Evolutionary conservation across 805 yeast genomes (phyloP).

Genomic region (Sungouiozyma ichnusensis): DNA sequence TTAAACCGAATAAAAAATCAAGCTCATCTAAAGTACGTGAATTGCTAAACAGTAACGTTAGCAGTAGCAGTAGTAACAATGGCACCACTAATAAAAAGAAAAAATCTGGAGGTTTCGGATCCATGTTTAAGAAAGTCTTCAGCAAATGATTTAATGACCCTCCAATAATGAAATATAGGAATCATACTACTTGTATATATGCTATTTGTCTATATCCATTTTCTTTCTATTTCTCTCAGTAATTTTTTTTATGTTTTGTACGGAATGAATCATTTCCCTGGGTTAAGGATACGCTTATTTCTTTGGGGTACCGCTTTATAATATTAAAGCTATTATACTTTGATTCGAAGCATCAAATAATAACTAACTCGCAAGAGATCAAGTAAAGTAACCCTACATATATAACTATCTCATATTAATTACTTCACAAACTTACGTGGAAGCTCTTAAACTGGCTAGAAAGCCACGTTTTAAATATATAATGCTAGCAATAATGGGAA

Average conservation of each 20-base stretch:
- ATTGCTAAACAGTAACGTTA: background rate
- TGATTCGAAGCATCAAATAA: background rate
- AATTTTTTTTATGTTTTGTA: background rate
- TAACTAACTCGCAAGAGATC: background rate
- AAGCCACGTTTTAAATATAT: conserved; percentile 18
- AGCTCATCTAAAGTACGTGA: background rate
- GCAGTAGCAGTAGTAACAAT: background rate
- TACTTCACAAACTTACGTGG: conserved; percentile 17
- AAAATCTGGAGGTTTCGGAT: conserved; percentile 12
- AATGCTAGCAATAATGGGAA: conserved; percentile 20
- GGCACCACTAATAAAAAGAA: background rate
- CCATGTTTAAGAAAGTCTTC: conserved; percentile 17
- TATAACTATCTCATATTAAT: conserved; percentile 13
- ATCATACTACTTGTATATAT: too few species aligned
- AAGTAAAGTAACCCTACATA: background rate
- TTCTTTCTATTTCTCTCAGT: background rate
- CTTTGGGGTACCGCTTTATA: background rate
- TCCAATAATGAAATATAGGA: too few species aligned
- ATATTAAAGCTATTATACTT: too few species aligned
- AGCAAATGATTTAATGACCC: background rate
- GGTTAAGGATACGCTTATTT: background rate
- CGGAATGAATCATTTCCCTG: background rate
- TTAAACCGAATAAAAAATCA: background rate
- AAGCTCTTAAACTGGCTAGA: conserved; percentile 20
- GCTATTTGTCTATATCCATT: background rate